Base-by-base conservation (phyloP, 2,329 filamentous ascomycete species). In the Aspergillus floridensis region DNA sequence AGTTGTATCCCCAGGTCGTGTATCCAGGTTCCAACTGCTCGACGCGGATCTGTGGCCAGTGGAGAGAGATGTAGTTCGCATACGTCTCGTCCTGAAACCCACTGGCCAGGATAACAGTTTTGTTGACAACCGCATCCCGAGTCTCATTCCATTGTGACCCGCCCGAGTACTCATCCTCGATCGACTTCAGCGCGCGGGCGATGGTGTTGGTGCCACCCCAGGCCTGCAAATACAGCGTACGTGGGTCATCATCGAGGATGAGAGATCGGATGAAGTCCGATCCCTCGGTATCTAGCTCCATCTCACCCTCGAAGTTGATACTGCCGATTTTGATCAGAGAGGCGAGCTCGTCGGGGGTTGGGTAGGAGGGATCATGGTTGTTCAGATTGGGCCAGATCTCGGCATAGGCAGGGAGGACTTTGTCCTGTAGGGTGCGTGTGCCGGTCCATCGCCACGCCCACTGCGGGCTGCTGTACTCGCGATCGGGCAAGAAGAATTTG, bases 151-250 rank as follows among this genome's bases (percentile, higher is more conserved):
- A 55, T 8, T 8, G n/a, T 2, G n/a, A n/a, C 2, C 26, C 19
- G 6, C 12, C 10, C 1, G 53, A 19, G 53, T 56, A 14, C 12
- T 56, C 44, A 12, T 56, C 19, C 6, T 56, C 53, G 29, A 56
- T 56, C 6, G 53, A 56, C 14, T 56, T 56, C 11, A 57, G 49
- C 7, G 56, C 56, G 11, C 49, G 56, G 3, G 56, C 49, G 49
- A 57, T 51, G 22, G 48, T 51, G 49, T 52, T 57, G 11, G 56
- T 57, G 8, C 56, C 56, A 3, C 56, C 56, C 56, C 56, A 57
- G 11, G 49, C 56, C 11, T 51, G 56, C 10, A 57, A 26, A 12
- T 57, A 57, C 11, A 57, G 49, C 19, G 56, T 16, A 12, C 55
- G 21, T 6, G 22, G 4, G 19, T 57, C 49, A 10, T 51, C 38